phyloP scores from a whole-genome alignment of 2,329 filamentous ascomycete species.

The Botryotinia convoluta region DNA sequence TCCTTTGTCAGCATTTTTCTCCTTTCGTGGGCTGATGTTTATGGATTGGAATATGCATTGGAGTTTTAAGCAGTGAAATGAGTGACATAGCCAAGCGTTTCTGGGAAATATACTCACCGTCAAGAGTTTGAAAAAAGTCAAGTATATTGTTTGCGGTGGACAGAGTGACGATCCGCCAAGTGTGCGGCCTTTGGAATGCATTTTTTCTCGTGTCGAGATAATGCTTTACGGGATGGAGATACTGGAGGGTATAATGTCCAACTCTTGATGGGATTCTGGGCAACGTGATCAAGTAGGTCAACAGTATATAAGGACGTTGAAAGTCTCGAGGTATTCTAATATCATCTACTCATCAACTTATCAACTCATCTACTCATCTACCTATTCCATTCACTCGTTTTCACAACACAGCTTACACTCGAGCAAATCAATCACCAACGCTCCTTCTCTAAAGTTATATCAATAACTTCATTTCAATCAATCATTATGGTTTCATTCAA shows the following conservation, averaged over 20 bases:
- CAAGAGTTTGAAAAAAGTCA: background rate
- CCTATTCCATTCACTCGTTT: background rate
- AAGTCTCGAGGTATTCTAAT: background rate
- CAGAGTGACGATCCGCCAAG: background rate
- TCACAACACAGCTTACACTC: background rate
- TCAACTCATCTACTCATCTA: background rate
- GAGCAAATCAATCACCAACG: background rate
- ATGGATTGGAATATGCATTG: background rate
- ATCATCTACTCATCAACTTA: background rate
- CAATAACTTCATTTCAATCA: background rate
- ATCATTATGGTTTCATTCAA: background rate
- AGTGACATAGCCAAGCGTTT: background rate
- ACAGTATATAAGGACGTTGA: background rate
- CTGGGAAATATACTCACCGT: background rate
- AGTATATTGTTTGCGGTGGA: background rate
- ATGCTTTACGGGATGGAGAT: background rate
- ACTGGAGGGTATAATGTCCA: background rate
- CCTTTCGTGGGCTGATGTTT: background rate
- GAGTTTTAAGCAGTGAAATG: background rate
- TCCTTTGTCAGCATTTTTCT: background rate
- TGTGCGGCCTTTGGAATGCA: background rate
- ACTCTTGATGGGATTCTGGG: background rate
- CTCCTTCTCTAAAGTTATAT: background rate
- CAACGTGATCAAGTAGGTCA: background rate
- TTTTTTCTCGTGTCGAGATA: background rate